Base-by-base conservation (phyloP, 345 rosid genomes). In the Syzygium jambos region DNA sequence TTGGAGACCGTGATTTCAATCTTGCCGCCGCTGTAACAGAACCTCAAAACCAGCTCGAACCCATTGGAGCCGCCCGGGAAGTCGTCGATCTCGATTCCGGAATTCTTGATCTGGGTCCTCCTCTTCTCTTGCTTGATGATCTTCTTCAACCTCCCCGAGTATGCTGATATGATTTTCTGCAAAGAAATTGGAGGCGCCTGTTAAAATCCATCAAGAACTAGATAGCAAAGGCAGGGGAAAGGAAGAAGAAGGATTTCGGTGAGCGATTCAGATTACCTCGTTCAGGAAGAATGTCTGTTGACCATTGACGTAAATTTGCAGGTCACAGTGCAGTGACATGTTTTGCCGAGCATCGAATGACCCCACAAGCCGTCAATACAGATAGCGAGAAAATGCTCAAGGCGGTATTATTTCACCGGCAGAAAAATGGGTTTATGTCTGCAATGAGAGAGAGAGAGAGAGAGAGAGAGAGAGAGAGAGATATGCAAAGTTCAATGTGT, bases 21-120 rank as follows among this genome's bases (percentile, higher is more conserved):
- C 84, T 91, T 88, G 30, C 96, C 96, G 82, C 92, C 86, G 88
- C 88, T 90, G 91, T 96, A 94, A 87, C 98, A 94, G 91, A 95
- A 96, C 84, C 96, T 92, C 25, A 93, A 91, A 88, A 93, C 93
- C 86, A 91, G 85, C 78, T 96, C 98, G 86, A 96, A 95, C 85
- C 96, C 98, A 12, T 90, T 78, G 63, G 95, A 86, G 27, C 97
- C 96, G 43, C 97, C 96, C 0, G 98, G 98, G 88, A 95, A 94
- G 59, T 91, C 91, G 51, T 88, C 56, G 73, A 96, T 56, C 54
- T 91, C 92, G 25, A 92, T 88, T 19, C 84, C 89, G 9, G 92
- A 86, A 86, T 86, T 92, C 89, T 89, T 92, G 85, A 88, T 91
- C 89, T 86, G 93, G 86, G 93, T 87, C 84, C 89, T 90, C 86